Base-by-base conservation (phyloP, 306 rosid genomes). In the Ceratonia siliqua region DNA sequence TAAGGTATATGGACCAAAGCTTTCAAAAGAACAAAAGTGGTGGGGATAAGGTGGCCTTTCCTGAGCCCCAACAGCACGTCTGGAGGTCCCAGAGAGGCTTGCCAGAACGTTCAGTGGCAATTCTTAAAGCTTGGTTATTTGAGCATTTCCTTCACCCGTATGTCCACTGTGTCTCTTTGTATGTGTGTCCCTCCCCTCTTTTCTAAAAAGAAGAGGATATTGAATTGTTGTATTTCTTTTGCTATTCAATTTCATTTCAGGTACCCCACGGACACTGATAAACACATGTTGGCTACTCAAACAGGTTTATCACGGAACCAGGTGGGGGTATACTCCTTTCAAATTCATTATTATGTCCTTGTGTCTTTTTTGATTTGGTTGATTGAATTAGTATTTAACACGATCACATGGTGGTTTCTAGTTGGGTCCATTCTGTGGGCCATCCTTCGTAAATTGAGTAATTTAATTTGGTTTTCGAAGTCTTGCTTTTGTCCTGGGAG, bases 121-220 rank as follows among this genome's bases (percentile, higher is more conserved):
- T 94, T 75, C 97, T 94, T 24, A 79, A 86, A 79, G 93, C 99
- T 64, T 94, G 99, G 99, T 85, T 94, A 28, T 94, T 94, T 55
- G 99, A 92, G 73, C 97, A 94, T 82, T 94, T 94, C 82, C 99
- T 94, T 85, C 99, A 94, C 78, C 99, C 99, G 99, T 94, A 87
- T 18, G 95, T 70, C 69, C 38, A 32, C 54, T 53, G 27, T 58
- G 22, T 56, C 38, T 21, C 68, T 35, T 0, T 67, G 13, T 75
- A 4, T 67, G 48, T 72, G 66, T 62, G 20, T 15, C 58, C 36
- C 62, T 64, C 22, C 20, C 30, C 21, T 15, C 28, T 38, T 20
- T 20, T 66, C 62, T 39, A 14, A 5, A 22, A 11, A 33, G 27
- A 12, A 14, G 32, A 48, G 18, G 49, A 43, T 24, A 27, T 63